Conservation (phyloP, 2,329 filamentous ascomycete species). For the Cladophialophora exuberans region DNA sequence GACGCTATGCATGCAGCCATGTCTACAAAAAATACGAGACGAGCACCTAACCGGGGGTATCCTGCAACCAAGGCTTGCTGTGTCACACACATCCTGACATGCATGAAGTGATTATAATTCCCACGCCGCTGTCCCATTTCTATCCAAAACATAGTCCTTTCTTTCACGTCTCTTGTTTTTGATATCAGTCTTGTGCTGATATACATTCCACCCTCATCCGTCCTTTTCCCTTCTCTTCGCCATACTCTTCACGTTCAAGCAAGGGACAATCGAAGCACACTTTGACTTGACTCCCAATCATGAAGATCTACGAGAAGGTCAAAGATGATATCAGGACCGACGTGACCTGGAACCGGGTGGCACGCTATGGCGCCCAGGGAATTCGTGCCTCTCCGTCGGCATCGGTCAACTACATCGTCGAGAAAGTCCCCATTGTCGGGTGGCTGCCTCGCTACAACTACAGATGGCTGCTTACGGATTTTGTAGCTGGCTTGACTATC, state of each 20-base stretch:
- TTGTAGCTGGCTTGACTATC: conserved; percentile 64
- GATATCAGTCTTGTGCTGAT: too few species aligned
- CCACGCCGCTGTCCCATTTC: too few species aligned
- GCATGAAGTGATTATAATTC: too few species aligned
- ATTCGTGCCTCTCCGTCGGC: conserved; percentile 54
- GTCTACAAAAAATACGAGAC: too few species aligned
- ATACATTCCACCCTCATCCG: not conserved
- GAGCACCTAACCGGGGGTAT: too few species aligned
- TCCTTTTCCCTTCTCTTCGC: not conserved
- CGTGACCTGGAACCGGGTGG: conserved; percentile 31
- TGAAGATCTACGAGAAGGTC: conserved; percentile 28
- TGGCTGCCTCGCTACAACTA: conserved; percentile 67
- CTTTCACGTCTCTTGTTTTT: too few species aligned
- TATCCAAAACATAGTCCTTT: too few species aligned
- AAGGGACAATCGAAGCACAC: not conserved
- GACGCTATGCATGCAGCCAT: too few species aligned
- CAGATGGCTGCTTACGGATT: conserved; percentile 64
- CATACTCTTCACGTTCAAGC: not conserved
- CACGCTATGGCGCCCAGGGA: conserved; percentile 33
- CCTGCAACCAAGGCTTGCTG: too few species aligned
- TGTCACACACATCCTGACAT: too few species aligned
- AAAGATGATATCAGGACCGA: conserved; percentile 29
- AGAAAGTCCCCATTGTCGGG: conserved; percentile 64
- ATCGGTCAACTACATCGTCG: conserved; percentile 58
- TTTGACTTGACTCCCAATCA: conserved; percentile 22